Evolutionary conservation across 2,329 filamentous ascomycete genomes (phyloP).

Genomic region (Clarireedia hainanense): DNA sequence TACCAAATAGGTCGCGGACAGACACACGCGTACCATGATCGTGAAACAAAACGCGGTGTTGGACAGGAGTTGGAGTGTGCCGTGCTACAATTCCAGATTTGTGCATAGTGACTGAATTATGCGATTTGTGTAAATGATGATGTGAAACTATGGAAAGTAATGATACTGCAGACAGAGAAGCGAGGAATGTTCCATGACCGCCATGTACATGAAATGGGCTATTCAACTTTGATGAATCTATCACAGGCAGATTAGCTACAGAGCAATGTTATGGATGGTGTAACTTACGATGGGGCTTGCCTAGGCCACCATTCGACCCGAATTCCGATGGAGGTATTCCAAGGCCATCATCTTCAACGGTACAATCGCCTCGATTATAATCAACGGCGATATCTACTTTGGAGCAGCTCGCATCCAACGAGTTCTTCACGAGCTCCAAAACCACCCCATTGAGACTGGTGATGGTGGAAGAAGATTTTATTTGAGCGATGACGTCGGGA

Average conservation of each 20-base stretch:
- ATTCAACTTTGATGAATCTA: conserved; percentile 73
- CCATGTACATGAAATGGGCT: conserved; percentile 48
- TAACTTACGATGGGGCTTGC: conserved; percentile 61
- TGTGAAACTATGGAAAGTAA: conserved; percentile 70
- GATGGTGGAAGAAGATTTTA: conserved; percentile 78
- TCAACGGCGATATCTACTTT: conserved; percentile 66
- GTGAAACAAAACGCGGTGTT: conserved; percentile 47
- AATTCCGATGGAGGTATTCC: conserved; percentile 76
- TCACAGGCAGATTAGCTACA: conserved; percentile 12
- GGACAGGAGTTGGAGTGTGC: conserved; percentile 50
- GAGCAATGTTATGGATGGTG: conserved; percentile 1
- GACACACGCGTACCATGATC: conserved; percentile 67
- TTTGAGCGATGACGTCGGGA: conserved; percentile 62
- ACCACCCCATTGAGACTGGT: conserved; percentile 65
- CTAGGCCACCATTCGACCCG: conserved; percentile 57
- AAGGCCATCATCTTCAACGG: conserved; percentile 74
- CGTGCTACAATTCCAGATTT: conserved; percentile 59
- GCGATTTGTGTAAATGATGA: conserved; percentile 49
- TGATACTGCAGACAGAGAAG: conserved; percentile 68
- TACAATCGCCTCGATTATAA: conserved; percentile 66
- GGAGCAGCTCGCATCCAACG: conserved; percentile 69
- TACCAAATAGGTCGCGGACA: conserved; percentile 78
- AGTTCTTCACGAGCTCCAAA: conserved; percentile 70
- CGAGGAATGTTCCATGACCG: conserved; percentile 64
- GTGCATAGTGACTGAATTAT: conserved; percentile 62